phyloP scores from a whole-genome alignment of 352 stramenopile genomes.

The Pythium plurisporium region DNA sequence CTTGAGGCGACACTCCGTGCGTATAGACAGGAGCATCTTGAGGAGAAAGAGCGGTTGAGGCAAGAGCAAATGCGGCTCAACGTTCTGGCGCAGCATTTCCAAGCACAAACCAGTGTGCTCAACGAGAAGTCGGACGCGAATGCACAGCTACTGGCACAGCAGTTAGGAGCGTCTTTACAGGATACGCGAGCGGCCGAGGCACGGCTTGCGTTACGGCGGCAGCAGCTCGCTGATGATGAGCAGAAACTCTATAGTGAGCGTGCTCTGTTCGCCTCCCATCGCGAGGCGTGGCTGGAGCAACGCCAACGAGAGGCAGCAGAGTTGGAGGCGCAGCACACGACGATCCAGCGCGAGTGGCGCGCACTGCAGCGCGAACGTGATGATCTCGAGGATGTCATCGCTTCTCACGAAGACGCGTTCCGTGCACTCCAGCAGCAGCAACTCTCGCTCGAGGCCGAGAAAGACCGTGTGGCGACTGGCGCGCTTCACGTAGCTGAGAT shows the following conservation, averaged over 20 bases:
- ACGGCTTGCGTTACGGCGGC: slow-evolving; percentile 28
- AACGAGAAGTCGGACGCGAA: slow-evolving; percentile 40
- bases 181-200: slow-evolving; percentile 34
- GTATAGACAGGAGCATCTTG: slow-evolving; percentile 51
- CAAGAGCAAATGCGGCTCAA: slow-evolving; percentile 66
- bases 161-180: slow-evolving; percentile 21
- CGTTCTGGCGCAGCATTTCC: slow-evolving; percentile 54
- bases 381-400: slow-evolving; percentile 19
- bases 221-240: slow-evolving; percentile 21
- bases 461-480: slow-evolving; percentile 9
- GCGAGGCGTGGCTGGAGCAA: slow-evolving; percentile 31
- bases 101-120: slow-evolving; percentile 51
- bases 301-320: slow-evolving; percentile 19
- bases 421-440: slow-evolving; percentile 7
- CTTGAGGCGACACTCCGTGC: slow-evolving; percentile 52
- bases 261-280: slow-evolving; percentile 23
- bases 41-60: slow-evolving; percentile 70
- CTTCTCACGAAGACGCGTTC: slow-evolving; percentile 23
- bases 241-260: slow-evolving; percentile 25
- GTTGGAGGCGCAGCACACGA: slow-evolving; percentile 1
- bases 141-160: slow-evolving; percentile 18
- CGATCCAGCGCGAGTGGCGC: slow-evolving; percentile 10
- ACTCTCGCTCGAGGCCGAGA: slow-evolving; percentile 15
- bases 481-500: slow-evolving; percentile 21
- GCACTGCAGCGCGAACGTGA: slow-evolving; percentile 15